Evolutionary conservation across 129 eudicot species (phyloP).

Genomic region (Lactuca sativa): DNA sequence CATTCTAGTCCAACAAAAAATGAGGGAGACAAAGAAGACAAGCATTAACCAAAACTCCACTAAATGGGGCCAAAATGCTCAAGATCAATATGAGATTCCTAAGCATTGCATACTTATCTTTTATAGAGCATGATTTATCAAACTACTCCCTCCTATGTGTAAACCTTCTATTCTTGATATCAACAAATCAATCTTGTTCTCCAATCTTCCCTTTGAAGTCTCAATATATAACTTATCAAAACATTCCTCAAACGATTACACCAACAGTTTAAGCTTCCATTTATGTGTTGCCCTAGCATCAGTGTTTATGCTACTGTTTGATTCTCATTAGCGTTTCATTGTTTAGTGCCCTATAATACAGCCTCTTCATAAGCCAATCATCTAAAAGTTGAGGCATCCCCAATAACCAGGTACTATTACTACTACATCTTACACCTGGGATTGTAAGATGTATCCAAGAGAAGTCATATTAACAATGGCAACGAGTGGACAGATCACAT

Average conservation of each 20-base stretch:
- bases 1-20: conserved; percentile 4
- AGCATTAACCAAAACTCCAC: conserved; percentile 5
- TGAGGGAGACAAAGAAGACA: conserved; percentile 4
- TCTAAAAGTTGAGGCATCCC: no score
- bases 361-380: no score
- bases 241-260: not conserved
- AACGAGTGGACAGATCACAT: conserved; percentile 6
- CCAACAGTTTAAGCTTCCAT: not conserved
- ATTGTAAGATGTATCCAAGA: conserved; percentile 19
- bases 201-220: not conserved
- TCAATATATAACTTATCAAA: not conserved
- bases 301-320: no score
- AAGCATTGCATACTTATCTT: not conserved
- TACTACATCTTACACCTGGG: not conserved
- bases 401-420: not conserved
- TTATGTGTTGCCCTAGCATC: no score
- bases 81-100: conserved; percentile 5
- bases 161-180: not conserved
- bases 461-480: conserved; percentile 7
- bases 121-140: not conserved
- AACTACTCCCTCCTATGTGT: not conserved
- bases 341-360: no score
- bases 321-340: no score
- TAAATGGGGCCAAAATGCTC: conserved; percentile 12
- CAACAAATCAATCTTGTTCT: not conserved